Conservation (phyloP, 768 basidiomycete genomes). For the Phylloporus scabripes region DNA sequence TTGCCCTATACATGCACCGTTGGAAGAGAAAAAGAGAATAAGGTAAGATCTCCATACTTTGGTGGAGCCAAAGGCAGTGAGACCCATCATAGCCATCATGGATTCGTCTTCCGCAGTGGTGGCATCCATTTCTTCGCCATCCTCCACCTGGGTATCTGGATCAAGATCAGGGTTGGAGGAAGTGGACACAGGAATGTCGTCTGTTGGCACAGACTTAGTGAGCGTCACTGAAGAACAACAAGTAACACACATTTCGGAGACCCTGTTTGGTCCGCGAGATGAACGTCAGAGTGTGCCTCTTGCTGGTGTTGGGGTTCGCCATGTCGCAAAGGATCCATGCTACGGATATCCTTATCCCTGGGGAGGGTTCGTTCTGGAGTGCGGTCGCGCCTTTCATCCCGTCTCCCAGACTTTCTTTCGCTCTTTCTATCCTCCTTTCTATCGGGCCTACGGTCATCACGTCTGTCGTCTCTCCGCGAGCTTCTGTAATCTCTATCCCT, state of each 20-base stretch:
- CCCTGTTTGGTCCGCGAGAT: conserved; percentile 5
- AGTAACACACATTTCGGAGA: conserved; percentile 13
- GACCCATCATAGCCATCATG: conserved; percentile 90
- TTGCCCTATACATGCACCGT: conserved; percentile 52
- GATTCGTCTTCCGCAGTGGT: conserved; percentile 67
- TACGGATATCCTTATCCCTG: conserved; percentile 24
- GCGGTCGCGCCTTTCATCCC: conserved; percentile 38
- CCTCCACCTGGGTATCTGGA: conserved; percentile 43
- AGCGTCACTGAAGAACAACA: background rate
- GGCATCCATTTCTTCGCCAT: conserved; percentile 44
- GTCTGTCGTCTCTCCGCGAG: conserved; percentile 31
- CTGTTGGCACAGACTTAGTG: conserved; percentile 4
- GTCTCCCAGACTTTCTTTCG: conserved; percentile 29
- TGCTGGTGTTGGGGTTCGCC: conserved; percentile 20
- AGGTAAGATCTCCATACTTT: conserved; percentile 49
- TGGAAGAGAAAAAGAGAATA: background rate
- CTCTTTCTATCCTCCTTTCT: conserved; percentile 29
- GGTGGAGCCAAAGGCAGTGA: conserved; percentile 81
- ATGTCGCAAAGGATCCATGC: conserved; percentile 20
- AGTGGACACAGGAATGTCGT: conserved; percentile 3
- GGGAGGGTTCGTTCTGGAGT: conserved; percentile 33
- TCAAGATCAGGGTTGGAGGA: conserved; percentile 35
- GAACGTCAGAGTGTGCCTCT: conserved; percentile 17
- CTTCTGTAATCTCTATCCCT: conserved; percentile 37
- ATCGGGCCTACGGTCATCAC: conserved; percentile 28